phyloP scores from a whole-genome alignment of 1,284 basidiomycete species.

The Ceratorhiza oryzae-sativae region DNA sequence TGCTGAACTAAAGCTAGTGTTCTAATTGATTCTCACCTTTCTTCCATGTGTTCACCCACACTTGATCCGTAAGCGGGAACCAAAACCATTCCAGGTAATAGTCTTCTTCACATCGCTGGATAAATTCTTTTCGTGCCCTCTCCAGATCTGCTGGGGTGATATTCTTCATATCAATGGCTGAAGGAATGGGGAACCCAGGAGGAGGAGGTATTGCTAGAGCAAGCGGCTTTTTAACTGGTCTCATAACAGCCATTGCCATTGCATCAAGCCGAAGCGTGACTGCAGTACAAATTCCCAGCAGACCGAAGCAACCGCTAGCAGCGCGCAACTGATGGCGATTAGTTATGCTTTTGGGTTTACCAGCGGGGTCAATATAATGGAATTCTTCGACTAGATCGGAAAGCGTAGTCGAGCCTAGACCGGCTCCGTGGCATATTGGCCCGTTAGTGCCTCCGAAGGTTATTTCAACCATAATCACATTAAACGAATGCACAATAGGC shows the following conservation, averaged over 20 bases:
- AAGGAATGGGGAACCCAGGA: conserved; percentile 33
- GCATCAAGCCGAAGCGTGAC: conserved; percentile 41
- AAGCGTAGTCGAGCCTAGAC: conserved; percentile 40
- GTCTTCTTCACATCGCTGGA: conserved; percentile 41
- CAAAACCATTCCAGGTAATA: conserved; percentile 44
- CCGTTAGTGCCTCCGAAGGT: conserved; percentile 40
- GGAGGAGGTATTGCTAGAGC: conserved; percentile 43
- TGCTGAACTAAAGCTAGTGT: not conserved
- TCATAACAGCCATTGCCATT: conserved; percentile 41
- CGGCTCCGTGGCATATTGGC: conserved; percentile 41
- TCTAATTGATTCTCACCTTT: not conserved
- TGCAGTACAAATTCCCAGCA: conserved; percentile 43
- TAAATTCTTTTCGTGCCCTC: conserved; percentile 37
- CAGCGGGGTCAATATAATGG: conserved; percentile 42
- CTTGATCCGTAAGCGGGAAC: conserved; percentile 42
- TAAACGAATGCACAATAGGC: conserved; percentile 40
- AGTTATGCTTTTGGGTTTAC: conserved; percentile 33
- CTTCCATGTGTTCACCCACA: conserved; percentile 44
- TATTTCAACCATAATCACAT: conserved; percentile 40
- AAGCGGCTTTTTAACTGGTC: conserved; percentile 41
- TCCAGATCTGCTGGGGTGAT: conserved; percentile 40
- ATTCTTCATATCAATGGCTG: conserved; percentile 15
- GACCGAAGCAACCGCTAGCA: conserved; percentile 43
- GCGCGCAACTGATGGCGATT: conserved; percentile 41
- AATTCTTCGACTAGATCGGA: conserved; percentile 42